Percentiles rank a stretch among this genome's conserved stretches.
Evolutionary conservation across 2,329 filamentous ascomycete species (phyloP).

Genomic region (Diaporthe helianthi): DNA sequence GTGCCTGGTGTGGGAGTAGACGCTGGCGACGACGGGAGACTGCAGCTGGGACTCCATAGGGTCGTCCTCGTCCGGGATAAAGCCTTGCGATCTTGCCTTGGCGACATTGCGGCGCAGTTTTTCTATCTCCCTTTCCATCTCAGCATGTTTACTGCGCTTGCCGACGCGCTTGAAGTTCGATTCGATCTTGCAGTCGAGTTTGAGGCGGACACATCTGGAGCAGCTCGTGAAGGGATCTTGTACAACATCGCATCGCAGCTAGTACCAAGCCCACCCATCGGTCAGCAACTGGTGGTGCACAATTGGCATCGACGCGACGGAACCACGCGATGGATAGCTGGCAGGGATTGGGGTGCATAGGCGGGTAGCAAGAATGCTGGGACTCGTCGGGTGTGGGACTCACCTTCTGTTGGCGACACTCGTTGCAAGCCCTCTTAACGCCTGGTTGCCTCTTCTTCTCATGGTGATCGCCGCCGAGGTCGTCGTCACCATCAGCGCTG

Average conservation of each 20-base stretch:
- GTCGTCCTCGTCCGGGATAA: conserved; percentile 61
- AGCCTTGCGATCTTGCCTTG: conserved; percentile 66
- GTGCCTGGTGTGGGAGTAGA: conserved; percentile 66
- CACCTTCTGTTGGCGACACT: conserved; percentile 87
- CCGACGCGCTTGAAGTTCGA: conserved; percentile 84
- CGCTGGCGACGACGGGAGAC: conserved; percentile 64
- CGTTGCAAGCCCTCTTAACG: conserved; percentile 82
- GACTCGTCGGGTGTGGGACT: conserved; percentile 44
- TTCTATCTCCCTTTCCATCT: conserved; percentile 86
- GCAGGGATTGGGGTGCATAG: conserved; percentile 27
- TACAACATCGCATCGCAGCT: conserved; percentile 84
- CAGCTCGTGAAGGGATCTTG: conserved; percentile 82
- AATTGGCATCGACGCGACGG: neutral
- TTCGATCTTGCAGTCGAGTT: conserved; percentile 85
- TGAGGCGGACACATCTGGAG: conserved; percentile 78
- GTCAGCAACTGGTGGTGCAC: conserved; percentile 31
- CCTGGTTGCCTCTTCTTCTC: conserved; percentile 71
- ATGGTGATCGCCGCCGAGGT: conserved; percentile 56
- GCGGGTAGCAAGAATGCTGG: neutral
- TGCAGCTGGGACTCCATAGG: conserved; percentile 59
- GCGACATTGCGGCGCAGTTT: conserved; percentile 67
- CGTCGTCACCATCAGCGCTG: conserved; percentile 64
- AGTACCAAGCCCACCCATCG: conserved; percentile 25
- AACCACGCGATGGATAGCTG: neutral
- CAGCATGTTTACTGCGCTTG: conserved; percentile 82